Conservation (phyloP, 1,284 basidiomycete genomes). For the Stereum hirsutum region DNA sequence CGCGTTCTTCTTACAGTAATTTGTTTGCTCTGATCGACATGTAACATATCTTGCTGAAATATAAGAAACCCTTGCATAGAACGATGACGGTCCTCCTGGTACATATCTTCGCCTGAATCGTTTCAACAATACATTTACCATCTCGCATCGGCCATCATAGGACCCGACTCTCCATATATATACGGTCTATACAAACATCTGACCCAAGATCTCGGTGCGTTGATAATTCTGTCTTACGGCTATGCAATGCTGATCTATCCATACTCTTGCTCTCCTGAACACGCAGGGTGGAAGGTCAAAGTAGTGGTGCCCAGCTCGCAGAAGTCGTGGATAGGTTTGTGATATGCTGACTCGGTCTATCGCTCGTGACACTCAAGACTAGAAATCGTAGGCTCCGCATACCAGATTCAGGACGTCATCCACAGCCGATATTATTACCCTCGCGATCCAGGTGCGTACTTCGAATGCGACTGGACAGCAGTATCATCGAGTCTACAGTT, state of each 20-base stretch:
- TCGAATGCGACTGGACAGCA: neutral
- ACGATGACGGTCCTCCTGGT: constrained; percentile 1
- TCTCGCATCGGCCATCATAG: constrained; percentile 84
- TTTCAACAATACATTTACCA: constrained; percentile 55
- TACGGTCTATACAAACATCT: constrained; percentile 71
- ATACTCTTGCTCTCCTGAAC: constrained; percentile 3
- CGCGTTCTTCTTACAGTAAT: constrained; percentile 53
- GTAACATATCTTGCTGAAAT: neutral
- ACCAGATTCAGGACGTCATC: constrained; percentile 74
- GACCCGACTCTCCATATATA: constrained; percentile 75
- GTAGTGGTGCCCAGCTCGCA: constrained; percentile 86
- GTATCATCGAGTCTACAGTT: neutral
- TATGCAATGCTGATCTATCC: neutral
- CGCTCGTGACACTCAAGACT: constrained; percentile 4
- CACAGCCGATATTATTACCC: constrained; percentile 81
- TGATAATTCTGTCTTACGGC: too few relatives aligned
- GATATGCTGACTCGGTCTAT: constrained; percentile 2
- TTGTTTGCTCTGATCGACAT: constrained; percentile 14
- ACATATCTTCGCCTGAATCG: too few relatives aligned
- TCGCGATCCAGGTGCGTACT: constrained; percentile 36
- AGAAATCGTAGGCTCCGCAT: constrained; percentile 62
- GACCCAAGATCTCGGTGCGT: constrained; percentile 49
- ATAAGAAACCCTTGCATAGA: neutral
- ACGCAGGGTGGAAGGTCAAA: constrained; percentile 84
- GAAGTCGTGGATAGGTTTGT: constrained; percentile 82